Base-by-base conservation (phyloP, 164 flowering plant species). In the Stephania japonica region DNA sequence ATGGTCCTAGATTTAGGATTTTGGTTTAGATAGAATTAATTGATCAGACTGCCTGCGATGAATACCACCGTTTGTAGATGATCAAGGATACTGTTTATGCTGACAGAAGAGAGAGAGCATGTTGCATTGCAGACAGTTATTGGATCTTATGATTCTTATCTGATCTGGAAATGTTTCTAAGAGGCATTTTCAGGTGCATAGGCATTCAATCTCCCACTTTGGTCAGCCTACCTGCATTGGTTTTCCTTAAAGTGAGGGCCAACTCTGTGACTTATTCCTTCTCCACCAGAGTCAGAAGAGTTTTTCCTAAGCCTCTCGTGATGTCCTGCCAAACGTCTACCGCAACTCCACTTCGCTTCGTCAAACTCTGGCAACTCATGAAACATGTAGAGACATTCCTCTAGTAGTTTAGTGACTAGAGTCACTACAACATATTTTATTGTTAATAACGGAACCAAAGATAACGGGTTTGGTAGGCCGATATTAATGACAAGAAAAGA, bases 101-200 rank as follows among this genome's bases (percentile, higher is more conserved):
- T 90, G 97, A 92, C 97, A 92, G 97, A 88, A 92, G 97, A 92
- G 88, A 92, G 94, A 77, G 92, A 92, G 94, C 97, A 80, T 49
- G 68, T 76, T 70, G 44, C 18, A 76, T 49, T 4, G 59, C 49
- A 44, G 63, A 75, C 49, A 56, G 76, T n/a, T n/a, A n/a, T 73
- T 71, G 67, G 71, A 73, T 63, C 78, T 81, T n/a, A n/a, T n/a
- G n/a, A n/a, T n/a, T n/a, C n/a, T n/a, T 70, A 83, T 75, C 83
- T 78, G 83, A 81, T 78, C 81, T 81, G 81, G 65, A 81, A 81
- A 78, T 81, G 83, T 44, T 81, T 81, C 73, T 42, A 78, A 27
- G 59, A 67, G 50, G 75, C 26, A 50, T 68, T 75, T 59, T 73
- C 74, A 47, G 76, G 78, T 13, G 70, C 72, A 70, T 66, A 25